Conservation (phyloP, 306 rosid species). For the Sophora flavescens region DNA sequence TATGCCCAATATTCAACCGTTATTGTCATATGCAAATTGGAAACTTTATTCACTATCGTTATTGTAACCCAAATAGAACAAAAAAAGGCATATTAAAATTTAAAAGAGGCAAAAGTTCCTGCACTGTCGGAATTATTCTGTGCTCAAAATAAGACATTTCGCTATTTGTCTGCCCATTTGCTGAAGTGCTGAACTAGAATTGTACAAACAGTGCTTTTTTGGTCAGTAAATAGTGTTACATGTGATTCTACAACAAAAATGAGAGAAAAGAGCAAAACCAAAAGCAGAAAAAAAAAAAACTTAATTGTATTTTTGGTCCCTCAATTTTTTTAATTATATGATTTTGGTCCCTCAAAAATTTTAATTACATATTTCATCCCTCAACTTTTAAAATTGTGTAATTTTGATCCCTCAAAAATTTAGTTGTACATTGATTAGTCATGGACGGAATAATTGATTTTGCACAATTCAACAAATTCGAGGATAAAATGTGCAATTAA, state of each 20-base stretch:
- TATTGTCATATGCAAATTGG: not conserved
- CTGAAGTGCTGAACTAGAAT: slow-evolving; percentile 41
- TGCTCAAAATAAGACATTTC: slow-evolving; percentile 37
- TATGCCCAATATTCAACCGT: not conserved
- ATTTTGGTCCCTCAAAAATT: too few species aligned
- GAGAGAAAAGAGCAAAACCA: too few species aligned
- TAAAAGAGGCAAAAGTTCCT: slow-evolving; percentile 36
- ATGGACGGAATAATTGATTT: too few species aligned
- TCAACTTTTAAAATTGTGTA: too few species aligned
- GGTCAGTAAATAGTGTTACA: slow-evolving; percentile 29
- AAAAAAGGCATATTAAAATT: slow-evolving; percentile 25
- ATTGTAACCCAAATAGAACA: slow-evolving; percentile 17
- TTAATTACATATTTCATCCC: too few species aligned
- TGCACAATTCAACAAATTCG: too few species aligned
- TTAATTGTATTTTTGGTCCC: too few species aligned
- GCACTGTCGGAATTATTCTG: slow-evolving; percentile 34
- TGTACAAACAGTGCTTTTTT: slow-evolving; percentile 26
- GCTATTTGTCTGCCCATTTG: slow-evolving; percentile 29
- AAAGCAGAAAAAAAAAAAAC: not conserved
- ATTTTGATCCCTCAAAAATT: too few species aligned
- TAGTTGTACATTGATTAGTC: too few species aligned
- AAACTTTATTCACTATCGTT: slow-evolving; percentile 21
- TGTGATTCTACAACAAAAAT: slow-evolving; percentile 14
- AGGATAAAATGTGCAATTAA: too few species aligned
- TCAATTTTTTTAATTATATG: too few species aligned